Evolutionary conservation across 768 basidiomycete species (phyloP), one percentile per base, ranked within the genome.

Genomic region (Suillus subalutaceus): DNA sequence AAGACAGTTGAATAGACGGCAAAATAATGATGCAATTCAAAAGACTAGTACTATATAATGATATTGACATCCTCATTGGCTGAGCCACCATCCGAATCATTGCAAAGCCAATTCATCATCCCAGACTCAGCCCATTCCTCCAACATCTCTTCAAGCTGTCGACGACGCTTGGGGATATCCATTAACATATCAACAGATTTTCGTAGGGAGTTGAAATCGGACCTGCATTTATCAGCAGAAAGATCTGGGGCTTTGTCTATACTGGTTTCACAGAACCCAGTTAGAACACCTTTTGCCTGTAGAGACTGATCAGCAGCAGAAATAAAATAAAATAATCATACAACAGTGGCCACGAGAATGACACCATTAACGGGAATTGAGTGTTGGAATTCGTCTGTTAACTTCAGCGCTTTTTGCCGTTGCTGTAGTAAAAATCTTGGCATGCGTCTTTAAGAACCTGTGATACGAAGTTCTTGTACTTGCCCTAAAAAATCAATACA

Each of bases 391-490:
- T 32, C 67, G 9, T 72, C 68, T 32, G 8, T 40, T 6, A 56
- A 30, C 40, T n/a, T n/a, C 23, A 68, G 5, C 6, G 0, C 23
- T 26, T 52, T 52, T 52, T 50, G 20, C 26, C 50, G 1, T 52
- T 52, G 13, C 50, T 1, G 6, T 52, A 52, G 23, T 52, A 52
- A 52, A 52, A 52, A 52, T 52, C 13, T 26, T 15, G 50, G 13
- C 50, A 52, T 26, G 12, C 15, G 4, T 52, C 50, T 26, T 52
- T 52, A 15, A 52, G 50, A 52, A 52, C 50, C 26, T 52, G 50
- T 15, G 12, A 50, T 50, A 15, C 2, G 12, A 50, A 50, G 70
- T 57, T 70, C 70, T n/a, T 65, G 67, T 35, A 48, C 56, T 4
- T 32, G 48, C 44, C 41, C 55, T n/a, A n/a, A n/a, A n/a, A n/a